These are phyloP conservation scores for Elsinoe perseae DNA, from an alignment of 2,329 filamentous ascomycete species.

Conservation along the genomic window DNA sequence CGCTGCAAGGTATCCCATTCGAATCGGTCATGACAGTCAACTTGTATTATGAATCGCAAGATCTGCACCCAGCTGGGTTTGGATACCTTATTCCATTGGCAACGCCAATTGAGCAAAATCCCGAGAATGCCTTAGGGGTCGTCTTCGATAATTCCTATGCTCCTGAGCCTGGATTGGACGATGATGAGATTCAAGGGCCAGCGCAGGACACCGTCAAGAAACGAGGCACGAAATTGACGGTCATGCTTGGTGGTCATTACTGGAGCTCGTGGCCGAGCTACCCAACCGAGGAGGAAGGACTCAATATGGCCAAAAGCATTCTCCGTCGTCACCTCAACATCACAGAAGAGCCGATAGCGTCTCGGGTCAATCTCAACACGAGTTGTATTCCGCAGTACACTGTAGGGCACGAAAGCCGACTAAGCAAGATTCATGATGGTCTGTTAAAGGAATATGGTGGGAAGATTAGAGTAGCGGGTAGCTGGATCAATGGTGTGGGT, in stretches of 20 bases:
- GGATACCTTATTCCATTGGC: constrained; percentile 84
- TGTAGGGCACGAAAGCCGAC: constrained; percentile 63
- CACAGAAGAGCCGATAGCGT: constrained; percentile 52
- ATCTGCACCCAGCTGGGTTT: constrained; percentile 65
- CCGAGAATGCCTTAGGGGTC: constrained; percentile 77
- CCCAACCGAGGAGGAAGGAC: constrained; percentile 58
- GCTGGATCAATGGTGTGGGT: constrained; percentile 41
- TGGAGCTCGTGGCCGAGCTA: constrained; percentile 61
- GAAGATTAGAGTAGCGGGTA: constrained; percentile 53
- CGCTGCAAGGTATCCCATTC: constrained; percentile 48
- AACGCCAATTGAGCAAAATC: constrained; percentile 62
- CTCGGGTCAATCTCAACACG: constrained; percentile 52
- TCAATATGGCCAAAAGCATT: constrained; percentile 61
- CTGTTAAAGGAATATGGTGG: constrained; percentile 52
- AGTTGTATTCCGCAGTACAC: constrained; percentile 88
- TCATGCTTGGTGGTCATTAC: constrained; percentile 92
- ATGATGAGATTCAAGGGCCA: constrained; percentile 27
- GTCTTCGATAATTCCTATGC: constrained; percentile 71
- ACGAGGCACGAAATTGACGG: constrained; percentile 72
- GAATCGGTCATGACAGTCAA: constrained; percentile 87
- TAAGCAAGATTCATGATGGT: constrained; percentile 50
- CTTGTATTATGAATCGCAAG: constrained; percentile 64
- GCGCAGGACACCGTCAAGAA: constrained; percentile 37
- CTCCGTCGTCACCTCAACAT: constrained; percentile 70
- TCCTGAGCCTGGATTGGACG: constrained; percentile 22